Evolutionary conservation across 148 eudicot species (phyloP), one percentile per base, ranked within the genome.

Genomic region (Vaccinium corymbosum): DNA sequence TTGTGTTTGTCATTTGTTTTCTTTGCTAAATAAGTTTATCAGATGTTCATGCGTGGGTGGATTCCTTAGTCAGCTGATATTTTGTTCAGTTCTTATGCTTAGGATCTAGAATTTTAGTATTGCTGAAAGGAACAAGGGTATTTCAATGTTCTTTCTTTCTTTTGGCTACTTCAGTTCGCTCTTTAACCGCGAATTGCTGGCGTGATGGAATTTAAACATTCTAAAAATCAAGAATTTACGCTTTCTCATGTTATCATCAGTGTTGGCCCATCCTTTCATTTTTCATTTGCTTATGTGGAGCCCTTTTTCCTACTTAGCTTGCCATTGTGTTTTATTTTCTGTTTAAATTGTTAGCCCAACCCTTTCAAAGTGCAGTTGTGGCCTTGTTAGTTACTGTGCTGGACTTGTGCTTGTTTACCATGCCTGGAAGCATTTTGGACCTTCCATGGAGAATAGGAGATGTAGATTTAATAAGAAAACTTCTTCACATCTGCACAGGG

Each of bases 221-320:
- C 25, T 74, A 49, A 74, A 74, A 9, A n/a, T 74, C 52, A 46
- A 19, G 51, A 42, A 74, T 46, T 48, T 46, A 46, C 13, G 4
- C 29, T 73, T 38, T 74, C 6, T 42, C 53, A 72, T 72, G 76
- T 74, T 72, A 7, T 72, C 9, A 38, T 42, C n/a, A 17, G 35
- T 32, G 49, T 72, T 19, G 53, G 15, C 79, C 22, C 49, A 35
- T 75, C 15, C 2, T 75, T 61, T 46, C 72, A 68, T 68, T 64
- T 20, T 75, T 11, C 38, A 15, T 38, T 81, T 38, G 52, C 29
- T 78, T 50, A 57, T 72, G 52, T 56, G 53, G 79, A 46, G 79
- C 59, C 81, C 84, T 71, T 71, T 83, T 38, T 25, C 57, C 72
- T 80, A 62, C 38, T 53, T 75, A 46, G 78, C 53, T 75, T 71